Percentiles rank a stretch among this genome's conserved stretches.
Conservation (phyloP, 371 early-diverging fungal species). For the Actinomortierella wolfii region DNA sequence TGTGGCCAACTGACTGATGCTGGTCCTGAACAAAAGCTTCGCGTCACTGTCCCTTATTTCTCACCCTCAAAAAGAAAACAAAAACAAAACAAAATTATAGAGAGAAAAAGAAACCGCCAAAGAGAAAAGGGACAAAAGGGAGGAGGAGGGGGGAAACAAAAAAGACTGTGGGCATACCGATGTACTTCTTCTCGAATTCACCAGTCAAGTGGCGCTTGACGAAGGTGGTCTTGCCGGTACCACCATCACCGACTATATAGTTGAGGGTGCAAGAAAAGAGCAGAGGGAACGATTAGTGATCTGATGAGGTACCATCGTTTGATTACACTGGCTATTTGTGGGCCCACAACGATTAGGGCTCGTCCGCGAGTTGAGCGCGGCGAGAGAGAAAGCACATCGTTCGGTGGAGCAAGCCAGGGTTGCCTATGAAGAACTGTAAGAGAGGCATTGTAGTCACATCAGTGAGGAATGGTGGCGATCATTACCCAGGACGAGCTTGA, state of each 20-base stretch:
- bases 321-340: constrained; percentile 1
- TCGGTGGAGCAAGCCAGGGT: constrained; percentile 4
- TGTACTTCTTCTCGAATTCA: constrained; percentile 99
- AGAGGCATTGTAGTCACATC: no score
- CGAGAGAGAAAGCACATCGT: background rate
- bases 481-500: constrained; percentile 85
- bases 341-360: background rate
- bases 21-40: background rate
- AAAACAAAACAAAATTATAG: background rate
- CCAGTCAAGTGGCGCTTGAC: constrained; percentile 99
- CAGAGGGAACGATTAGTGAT: constrained; percentile 8
- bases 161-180: constrained; percentile 72
- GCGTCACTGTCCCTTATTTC: constrained; percentile 11
- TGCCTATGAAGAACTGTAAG: background rate
- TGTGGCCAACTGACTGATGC: background rate
- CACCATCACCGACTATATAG: constrained; percentile 97
- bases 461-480: background rate
- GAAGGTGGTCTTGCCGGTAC: constrained; percentile 99
- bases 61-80: background rate
- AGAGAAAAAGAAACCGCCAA: constrained; percentile 4
- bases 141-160: background rate
- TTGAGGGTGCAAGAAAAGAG: background rate
- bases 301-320: constrained; percentile 2
- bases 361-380: background rate
- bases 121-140: background rate